Evolutionary conservation across 1,139 yeast genomes (phyloP).

Genomic region (Sugiyamaella grinbergsii): DNA sequence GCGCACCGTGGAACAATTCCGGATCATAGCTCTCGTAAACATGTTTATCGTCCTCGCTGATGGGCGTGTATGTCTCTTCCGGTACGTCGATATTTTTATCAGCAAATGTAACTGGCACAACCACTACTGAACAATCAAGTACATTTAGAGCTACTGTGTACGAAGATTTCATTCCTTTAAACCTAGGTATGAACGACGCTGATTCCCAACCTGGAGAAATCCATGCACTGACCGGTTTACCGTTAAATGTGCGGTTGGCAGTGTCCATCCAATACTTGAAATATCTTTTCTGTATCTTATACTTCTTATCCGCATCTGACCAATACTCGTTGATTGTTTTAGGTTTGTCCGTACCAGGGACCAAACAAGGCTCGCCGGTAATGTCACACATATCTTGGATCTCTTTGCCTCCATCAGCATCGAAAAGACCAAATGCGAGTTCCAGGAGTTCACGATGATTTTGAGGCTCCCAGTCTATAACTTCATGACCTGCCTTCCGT

Average conservation of each 20-base stretch:
- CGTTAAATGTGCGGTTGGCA: constrained; percentile 10
- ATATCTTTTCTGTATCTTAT: constrained; percentile 6
- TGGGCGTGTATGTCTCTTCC: constrained; percentile 40
- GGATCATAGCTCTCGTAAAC: constrained; percentile 50
- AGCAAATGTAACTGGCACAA: constrained; percentile 60
- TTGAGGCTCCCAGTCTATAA: constrained; percentile 44
- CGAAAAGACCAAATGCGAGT: constrained; percentile 1
- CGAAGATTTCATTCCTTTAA: constrained; percentile 1
- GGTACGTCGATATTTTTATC: constrained; percentile 43
- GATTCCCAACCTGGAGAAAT: constrained; percentile 14
- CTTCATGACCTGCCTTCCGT: constrained; percentile 45
- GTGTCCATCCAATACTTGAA: constrained; percentile 16
- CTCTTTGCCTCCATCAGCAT: constrained; percentile 6
- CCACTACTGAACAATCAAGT: constrained; percentile 36
- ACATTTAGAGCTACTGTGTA: constrained; percentile 30
- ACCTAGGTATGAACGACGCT: constrained; percentile 1
- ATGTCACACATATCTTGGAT: constrained; percentile 2
- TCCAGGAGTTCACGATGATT: constrained; percentile 7
- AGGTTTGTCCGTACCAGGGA: not conserved
- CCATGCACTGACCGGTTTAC: constrained; percentile 15
- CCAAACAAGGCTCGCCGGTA: constrained; percentile 1
- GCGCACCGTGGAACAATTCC: constrained; percentile 59
- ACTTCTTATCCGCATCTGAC: constrained; percentile 9
- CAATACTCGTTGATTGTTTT: constrained; percentile 6
- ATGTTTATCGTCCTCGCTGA: constrained; percentile 1